Conservation (phyloP, 2,329 filamentous ascomycete genomes). For the Fusarium sororula region DNA sequence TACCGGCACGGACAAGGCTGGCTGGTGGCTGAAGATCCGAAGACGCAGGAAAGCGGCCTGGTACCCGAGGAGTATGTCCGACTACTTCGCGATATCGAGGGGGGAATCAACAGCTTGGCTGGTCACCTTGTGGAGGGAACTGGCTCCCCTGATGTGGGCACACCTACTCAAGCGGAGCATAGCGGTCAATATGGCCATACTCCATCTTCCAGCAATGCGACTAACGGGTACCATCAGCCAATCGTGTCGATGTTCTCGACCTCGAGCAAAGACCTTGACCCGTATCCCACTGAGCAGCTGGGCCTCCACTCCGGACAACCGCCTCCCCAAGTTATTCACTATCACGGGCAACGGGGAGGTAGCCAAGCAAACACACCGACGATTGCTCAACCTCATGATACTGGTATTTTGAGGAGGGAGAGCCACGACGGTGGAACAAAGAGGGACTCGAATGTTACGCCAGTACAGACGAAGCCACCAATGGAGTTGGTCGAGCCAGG, state of each 20-base stretch:
- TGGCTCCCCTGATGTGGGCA: constrained; percentile 64
- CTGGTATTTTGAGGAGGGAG: constrained; percentile 55
- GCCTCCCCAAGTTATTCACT: constrained; percentile 73
- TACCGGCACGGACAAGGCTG: constrained; percentile 97
- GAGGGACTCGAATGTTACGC: constrained; percentile 49
- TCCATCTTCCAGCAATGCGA: constrained; percentile 54
- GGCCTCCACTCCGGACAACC: constrained; percentile 70
- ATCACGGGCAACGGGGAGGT: constrained; percentile 73
- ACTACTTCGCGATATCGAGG: constrained; percentile 90
- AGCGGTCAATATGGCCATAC: constrained; percentile 56
- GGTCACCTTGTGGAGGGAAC: constrained; percentile 65
- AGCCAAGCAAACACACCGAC: constrained; percentile 74
- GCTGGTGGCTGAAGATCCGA: constrained; percentile 96
- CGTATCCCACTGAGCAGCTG: constrained; percentile 72
- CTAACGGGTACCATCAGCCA: constrained; percentile 74
- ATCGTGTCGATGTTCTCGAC: constrained; percentile 76
- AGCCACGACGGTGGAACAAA: constrained; percentile 59
- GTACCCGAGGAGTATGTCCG: constrained; percentile 98
- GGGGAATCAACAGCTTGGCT: constrained; percentile 79
- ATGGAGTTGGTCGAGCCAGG: constrained; percentile 28
- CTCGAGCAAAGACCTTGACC: constrained; percentile 74
- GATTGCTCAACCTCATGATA: constrained; percentile 60
- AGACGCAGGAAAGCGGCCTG: constrained; percentile 90
- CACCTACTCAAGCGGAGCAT: constrained; percentile 70
- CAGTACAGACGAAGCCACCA: constrained; percentile 48